Percentiles rank a stretch among this genome's conserved stretches.
Conservation (phyloP, 345 rosid genomes). For the Xanthoceras sorbifolium region DNA sequence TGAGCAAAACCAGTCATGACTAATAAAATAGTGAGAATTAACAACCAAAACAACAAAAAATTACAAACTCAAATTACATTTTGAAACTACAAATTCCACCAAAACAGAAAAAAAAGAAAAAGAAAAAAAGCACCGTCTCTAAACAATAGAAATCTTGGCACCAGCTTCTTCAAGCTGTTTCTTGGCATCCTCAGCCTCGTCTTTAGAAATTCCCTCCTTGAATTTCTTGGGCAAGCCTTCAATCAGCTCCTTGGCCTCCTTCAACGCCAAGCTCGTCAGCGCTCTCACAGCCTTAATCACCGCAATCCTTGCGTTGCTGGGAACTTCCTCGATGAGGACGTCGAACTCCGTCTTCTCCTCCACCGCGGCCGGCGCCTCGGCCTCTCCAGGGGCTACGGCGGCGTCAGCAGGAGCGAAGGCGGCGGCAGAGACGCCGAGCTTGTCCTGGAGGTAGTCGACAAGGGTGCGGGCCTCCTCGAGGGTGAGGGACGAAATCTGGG, state of each 20-base stretch:
- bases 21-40: not conserved
- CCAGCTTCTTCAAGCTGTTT: conserved; percentile 90
- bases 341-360: conserved; percentile 90
- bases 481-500: conserved; percentile 63
- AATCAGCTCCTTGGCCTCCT: conserved; percentile 86
- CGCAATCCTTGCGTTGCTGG: conserved; percentile 64
- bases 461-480: conserved; percentile 75
- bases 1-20: not conserved
- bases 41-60: not conserved
- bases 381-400: conserved; percentile 42
- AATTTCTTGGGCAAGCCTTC: conserved; percentile 92
- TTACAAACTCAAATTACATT: not conserved
- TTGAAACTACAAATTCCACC: not conserved
- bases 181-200: conserved; percentile 90
- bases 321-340: conserved; percentile 77
- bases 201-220: conserved; percentile 69
- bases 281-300: conserved; percentile 86
- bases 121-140: not conserved
- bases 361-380: conserved; percentile 36
- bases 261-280: conserved; percentile 73
- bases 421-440: conserved; percentile 80
- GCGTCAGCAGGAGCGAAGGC: conserved; percentile 64
- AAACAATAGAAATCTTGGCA: conserved; percentile 64
- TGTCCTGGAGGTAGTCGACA: conserved; percentile 82
- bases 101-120: not conserved